Base-by-base conservation (phyloP, 345 rosid species). In the Punica granatum region DNA sequence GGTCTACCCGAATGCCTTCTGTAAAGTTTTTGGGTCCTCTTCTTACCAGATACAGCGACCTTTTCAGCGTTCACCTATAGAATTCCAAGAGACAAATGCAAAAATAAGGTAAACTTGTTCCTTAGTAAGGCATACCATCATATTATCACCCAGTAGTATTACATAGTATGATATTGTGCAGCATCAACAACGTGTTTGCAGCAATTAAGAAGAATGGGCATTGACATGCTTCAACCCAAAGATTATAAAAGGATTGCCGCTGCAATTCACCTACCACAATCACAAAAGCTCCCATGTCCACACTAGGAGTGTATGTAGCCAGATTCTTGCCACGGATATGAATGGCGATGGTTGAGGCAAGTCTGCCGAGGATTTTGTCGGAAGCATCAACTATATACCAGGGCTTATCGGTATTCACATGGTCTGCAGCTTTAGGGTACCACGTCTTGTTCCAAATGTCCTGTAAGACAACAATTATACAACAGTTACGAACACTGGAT, bases 1-100 rank as follows among this genome's bases (percentile, higher is more conserved):
- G 99, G 99, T 77, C 99, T 81, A 74, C 99, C 99, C 65, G 99
- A 94, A 83, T 91, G 99, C 77, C 99, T 88, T 82, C 97, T 80
- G 84, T 91, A 94, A 61, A 94, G 84, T 82, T 91, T 94, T 67
- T 94, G 99, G 76, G 87, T 87, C 84, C 89, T 79, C 74, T 91
- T 91, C 81, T 87, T 91, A 58, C 99, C 97, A 75, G 97, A 87
- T 30, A 94, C 99, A 46, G 91, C 90, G 62, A 94, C 90, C 77
- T 91, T 94, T 77, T 91, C 99, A 69, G 99, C 99, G 68, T 94
- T 94, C 64, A 91, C 96, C 97, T 94, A 75, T 60, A 36, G 43
- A 63, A 63, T 63, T 26, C 66, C 19, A 37, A 9, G 28, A 33
- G 65, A 34, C n/a, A 62, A 23, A 36, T 62, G 39, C 25, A 7